Evolutionary conservation across 2,329 filamentous ascomycete genomes (phyloP), one percentile per base, ranked within the genome.

Genomic region (Aspergillus niger): DNA sequence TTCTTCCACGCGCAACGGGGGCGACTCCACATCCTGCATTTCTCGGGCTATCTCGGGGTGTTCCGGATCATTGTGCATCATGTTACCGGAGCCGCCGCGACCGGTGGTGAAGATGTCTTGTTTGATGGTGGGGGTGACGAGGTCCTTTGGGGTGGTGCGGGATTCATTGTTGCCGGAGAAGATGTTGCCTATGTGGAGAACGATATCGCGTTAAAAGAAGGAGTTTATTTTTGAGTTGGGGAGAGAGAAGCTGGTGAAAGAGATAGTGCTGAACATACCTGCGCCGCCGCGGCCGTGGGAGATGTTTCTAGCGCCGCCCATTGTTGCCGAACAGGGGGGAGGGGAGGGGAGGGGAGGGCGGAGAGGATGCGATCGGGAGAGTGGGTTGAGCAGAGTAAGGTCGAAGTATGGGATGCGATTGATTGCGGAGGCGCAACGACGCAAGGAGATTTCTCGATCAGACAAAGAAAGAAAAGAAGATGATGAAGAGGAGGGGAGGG

Each of bases 81-180:
- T 96, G 81, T 96, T 97, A 62, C 92, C 92, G 4, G 86, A 88
- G 63, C 93, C 93, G 58, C 93, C 93, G 55, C 93, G 90, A 59
- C 93, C 93, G 3, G 93, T 97, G 20, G 93, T 97, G 72, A 94
- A 92, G 66, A 91, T 82, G n/a, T 90, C 80, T 50, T 85, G 85
- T 80, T 96, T 97, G 73, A 98, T 86, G 11, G 86, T 90, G 1
- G 93, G 93, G 1, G 92, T 97, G 70, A 89, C 81, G 64, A 96
- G 86, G 71, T 94, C 90, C 65, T 85, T 79, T 54, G 86, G 80
- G 30, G 81, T 77, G 48, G 86, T 70, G 48, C 72, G 65, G 64
- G 80, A 74, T 60, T 80, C 76, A 65, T 85, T 81, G 72, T 83
- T 82, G 73, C 85, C 81, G 72, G 83, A 82, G 73, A 72, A 74